phyloP scores from a whole-genome alignment of 2,329 filamentous ascomycete genomes.

The Exophiala viscosa region DNA sequence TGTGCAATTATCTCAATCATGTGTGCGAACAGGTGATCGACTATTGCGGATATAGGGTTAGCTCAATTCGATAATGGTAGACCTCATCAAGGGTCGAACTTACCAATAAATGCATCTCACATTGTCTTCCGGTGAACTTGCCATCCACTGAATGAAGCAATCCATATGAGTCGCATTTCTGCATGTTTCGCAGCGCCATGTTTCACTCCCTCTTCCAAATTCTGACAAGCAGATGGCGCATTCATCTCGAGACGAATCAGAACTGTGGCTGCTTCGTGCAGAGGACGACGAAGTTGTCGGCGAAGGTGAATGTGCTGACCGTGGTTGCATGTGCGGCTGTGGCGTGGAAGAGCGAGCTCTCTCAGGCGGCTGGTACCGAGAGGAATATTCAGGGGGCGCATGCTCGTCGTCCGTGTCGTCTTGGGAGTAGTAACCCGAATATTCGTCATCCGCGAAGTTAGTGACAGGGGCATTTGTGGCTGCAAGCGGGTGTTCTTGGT shows the following conservation, averaged over 20 bases:
- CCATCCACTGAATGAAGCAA: conserved; percentile 6
- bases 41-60: not conserved
- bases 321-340: not conserved
- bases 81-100: not conserved
- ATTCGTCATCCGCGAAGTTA: no score
- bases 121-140: conserved; percentile 1
- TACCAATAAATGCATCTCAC: conserved; percentile 6
- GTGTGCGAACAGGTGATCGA: not conserved
- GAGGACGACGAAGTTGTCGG: not conserved
- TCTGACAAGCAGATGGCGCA: conserved; percentile 2
- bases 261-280: not conserved
- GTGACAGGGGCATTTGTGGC: not conserved
- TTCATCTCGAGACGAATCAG: not conserved
- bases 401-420: not conserved
- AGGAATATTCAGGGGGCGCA: no score
- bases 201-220: not conserved
- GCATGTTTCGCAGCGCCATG: conserved; percentile 4
- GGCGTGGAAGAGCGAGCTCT: no score
- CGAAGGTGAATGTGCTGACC: not conserved
- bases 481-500: not conserved
- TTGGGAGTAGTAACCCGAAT: not conserved
- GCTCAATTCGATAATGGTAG: not conserved
- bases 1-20: not conserved
- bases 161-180: conserved; percentile 1
- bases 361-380: no score